Percentiles rank a stretch among this genome's conserved stretches.
Evolutionary conservation across 306 rosid genomes (phyloP).

Genomic region (Biancaea sappan): DNA sequence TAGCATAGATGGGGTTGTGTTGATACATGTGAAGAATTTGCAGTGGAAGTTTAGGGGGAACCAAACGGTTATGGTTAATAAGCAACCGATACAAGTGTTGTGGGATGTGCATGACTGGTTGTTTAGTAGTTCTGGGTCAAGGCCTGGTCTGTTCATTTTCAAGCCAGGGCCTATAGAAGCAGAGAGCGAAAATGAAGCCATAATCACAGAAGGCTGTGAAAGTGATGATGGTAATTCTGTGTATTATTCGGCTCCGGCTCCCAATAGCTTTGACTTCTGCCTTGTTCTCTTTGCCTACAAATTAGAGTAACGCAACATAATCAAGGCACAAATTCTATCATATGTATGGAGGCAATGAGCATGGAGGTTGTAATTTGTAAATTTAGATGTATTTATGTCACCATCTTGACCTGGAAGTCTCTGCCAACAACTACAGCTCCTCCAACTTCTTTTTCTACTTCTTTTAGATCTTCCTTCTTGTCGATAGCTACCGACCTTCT

Average conservation of each 20-base stretch:
- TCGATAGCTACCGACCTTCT: no score
- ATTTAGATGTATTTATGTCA: constrained; percentile 14
- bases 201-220: constrained; percentile 33
- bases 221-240: constrained; percentile 57
- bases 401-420: no score
- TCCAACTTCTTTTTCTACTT: no score
- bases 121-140: constrained; percentile 57
- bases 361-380: constrained; percentile 12
- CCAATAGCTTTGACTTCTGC: constrained; percentile 50
- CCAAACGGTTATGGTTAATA: constrained; percentile 64
- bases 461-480: no score
- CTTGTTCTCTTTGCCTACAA: constrained; percentile 68
- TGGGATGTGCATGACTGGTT: constrained; percentile 94
- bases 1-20: constrained; percentile 73
- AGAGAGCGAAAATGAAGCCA: constrained; percentile 45
- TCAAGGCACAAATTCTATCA: no score
- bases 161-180: constrained; percentile 57
- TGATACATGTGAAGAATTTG: constrained; percentile 78
- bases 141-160: constrained; percentile 77
- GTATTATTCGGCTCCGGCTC: constrained; percentile 58
- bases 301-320: constrained; percentile 45
- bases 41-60: constrained; percentile 94
- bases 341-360: background rate
- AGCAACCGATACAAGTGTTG: constrained; percentile 66
- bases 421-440: no score